phyloP scores from a whole-genome alignment of 768 basidiomycete genomes.

The Asterophora parasitica region DNA sequence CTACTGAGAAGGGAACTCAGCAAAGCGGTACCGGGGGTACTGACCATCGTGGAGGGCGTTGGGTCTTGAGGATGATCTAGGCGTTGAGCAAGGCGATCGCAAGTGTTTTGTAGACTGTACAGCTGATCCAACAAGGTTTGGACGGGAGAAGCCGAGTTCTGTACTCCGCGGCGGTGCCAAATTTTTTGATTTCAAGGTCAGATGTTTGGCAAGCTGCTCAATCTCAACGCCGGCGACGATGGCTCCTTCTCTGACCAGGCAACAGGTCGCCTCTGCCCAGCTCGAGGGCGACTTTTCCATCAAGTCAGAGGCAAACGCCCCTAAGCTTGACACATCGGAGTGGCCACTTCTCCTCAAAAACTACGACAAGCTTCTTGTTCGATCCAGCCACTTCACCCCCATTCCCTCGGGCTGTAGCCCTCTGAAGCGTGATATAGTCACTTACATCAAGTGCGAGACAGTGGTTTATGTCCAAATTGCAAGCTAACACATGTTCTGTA shows the following conservation, averaged over 20 bases:
- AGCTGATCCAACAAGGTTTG: constrained; percentile 38
- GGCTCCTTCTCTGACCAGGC: constrained; percentile 52
- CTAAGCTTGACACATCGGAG: constrained; percentile 88
- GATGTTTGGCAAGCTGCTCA: not conserved
- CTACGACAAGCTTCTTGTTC: constrained; percentile 93
- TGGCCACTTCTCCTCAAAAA: constrained; percentile 99
- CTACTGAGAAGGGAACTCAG: constrained; percentile 92
- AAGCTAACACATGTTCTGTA: constrained; percentile 25
- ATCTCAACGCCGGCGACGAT: constrained; percentile 10
- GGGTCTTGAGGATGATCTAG: constrained; percentile 25
- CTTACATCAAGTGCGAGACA: constrained; percentile 76
- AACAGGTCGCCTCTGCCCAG: constrained; percentile 72
- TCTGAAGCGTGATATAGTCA: constrained; percentile 86
- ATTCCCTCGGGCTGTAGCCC: constrained; percentile 93
- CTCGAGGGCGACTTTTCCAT: constrained; percentile 73
- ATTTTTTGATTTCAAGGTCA: constrained; percentile 13
- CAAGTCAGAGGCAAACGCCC: constrained; percentile 69
- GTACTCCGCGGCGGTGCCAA: constrained; percentile 12
- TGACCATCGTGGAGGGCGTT: constrained; percentile 57
- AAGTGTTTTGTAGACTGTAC: constrained; percentile 44
- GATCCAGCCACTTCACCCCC: constrained; percentile 96
- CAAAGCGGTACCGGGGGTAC: constrained; percentile 70
- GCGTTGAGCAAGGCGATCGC: not conserved
- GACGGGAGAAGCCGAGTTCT: constrained; percentile 12
- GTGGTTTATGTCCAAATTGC: constrained; percentile 3